These are phyloP conservation scores for Heliamphora pulchella DNA, from an alignment of 179 eudicot species.

Conservation along the genomic window DNA sequence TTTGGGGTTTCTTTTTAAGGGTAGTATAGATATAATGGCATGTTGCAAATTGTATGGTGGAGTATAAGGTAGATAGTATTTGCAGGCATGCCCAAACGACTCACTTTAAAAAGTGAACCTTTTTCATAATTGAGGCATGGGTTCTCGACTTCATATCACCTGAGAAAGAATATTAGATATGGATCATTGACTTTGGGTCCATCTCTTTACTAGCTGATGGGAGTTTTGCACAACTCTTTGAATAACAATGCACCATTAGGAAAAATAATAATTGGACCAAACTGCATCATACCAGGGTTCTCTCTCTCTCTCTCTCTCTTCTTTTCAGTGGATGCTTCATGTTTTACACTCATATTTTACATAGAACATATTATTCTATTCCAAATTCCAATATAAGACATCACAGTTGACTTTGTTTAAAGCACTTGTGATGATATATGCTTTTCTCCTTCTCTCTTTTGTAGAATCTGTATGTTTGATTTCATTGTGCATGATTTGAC, in stretches of 20 bases:
- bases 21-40: too few species aligned
- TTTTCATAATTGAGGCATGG: neutral
- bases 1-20: too few species aligned
- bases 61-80: too few species aligned
- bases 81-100: too few species aligned
- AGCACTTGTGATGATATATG: neutral
- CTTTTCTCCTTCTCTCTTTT: neutral
- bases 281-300: neutral
- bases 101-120: neutral
- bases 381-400: too few species aligned
- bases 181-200: neutral
- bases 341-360: too few species aligned
- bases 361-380: too few species aligned
- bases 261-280: neutral
- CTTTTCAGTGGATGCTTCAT: too few species aligned
- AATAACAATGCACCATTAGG: neutral
- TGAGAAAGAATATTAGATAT: neutral
- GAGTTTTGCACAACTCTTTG: neutral
- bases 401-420: neutral
- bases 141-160: neutral
- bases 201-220: neutral
- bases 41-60: too few species aligned
- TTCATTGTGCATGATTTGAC: neutral
- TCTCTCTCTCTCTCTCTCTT: neutral
- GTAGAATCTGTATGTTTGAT: neutral